These are phyloP conservation scores for Fusarium luffae DNA, from an alignment of 2,329 filamentous ascomycete genomes.

Conservation along the genomic window DNA sequence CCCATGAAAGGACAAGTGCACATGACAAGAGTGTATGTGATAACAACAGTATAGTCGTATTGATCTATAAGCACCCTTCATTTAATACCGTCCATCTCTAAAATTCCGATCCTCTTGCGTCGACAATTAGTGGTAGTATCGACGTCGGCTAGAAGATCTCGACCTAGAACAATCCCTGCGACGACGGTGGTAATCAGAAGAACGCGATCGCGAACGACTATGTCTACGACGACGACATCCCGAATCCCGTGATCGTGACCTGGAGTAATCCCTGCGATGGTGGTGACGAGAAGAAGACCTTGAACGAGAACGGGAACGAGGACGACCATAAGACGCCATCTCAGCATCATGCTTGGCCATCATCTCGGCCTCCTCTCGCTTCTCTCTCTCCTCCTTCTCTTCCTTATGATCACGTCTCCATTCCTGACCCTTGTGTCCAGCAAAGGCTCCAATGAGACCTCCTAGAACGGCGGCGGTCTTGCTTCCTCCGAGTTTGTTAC, in stretches of 20 bases:
- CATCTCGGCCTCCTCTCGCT: not conserved
- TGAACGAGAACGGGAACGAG: not conserved
- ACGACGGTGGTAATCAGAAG: not conserved
- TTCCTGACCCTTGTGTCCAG: not conserved
- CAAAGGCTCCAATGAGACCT: not conserved
- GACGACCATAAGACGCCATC: not conserved
- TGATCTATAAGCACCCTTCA: not conserved
- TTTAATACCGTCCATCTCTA: too few relatives aligned
- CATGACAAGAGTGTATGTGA: too few relatives aligned
- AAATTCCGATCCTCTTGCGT: not conserved
- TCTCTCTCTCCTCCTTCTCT: not conserved
- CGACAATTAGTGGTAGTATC: not conserved
- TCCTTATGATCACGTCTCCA: not conserved
- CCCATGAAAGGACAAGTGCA: too few relatives aligned
- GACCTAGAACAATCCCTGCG: not conserved
- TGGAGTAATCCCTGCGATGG: not conserved
- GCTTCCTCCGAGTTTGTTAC: slow-evolving; percentile 1
- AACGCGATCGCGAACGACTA: not conserved
- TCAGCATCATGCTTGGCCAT: not conserved
- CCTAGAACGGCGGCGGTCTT: not conserved
- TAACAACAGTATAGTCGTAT: too few relatives aligned
- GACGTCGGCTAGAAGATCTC: not conserved
- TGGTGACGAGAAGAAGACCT: not conserved
- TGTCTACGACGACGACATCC: not conserved
- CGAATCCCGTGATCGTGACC: not conserved